Percentiles rank a stretch among this genome's conserved stretches.
Conservation (phyloP, 2,329 filamentous ascomycete species). For the Talaromyces amestolkiae region DNA sequence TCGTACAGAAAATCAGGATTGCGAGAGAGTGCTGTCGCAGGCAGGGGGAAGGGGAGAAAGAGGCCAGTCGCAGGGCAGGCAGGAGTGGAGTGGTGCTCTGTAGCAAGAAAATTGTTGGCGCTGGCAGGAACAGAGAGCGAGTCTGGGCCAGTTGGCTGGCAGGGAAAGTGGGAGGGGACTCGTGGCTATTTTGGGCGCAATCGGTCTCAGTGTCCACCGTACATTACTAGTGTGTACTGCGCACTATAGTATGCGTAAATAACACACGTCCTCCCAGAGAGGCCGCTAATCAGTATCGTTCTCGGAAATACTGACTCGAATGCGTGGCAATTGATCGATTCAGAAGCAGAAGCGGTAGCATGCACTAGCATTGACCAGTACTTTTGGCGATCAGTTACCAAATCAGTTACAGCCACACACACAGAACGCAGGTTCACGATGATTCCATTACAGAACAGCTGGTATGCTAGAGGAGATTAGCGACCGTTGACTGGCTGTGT, state of each 20-base stretch:
- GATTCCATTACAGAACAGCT: not conserved
- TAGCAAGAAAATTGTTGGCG: slow-evolving; percentile 28
- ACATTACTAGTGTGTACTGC: not conserved
- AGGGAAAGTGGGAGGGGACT: slow-evolving; percentile 15
- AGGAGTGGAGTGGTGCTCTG: slow-evolving; percentile 24
- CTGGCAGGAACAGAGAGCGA: slow-evolving; percentile 19
- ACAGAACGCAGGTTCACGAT: not conserved
- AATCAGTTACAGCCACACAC: slow-evolving; percentile 9
- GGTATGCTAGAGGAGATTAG: slow-evolving; percentile 7
- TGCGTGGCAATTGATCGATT: not conserved
- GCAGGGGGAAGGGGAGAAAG: slow-evolving; percentile 27
- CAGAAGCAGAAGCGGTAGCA: not conserved
- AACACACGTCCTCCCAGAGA: not conserved
- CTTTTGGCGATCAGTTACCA: not conserved
- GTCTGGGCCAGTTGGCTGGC: slow-evolving; percentile 10
- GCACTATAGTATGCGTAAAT: no score
- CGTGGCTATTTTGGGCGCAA: slow-evolving; percentile 33
- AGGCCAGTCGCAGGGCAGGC: slow-evolving; percentile 21
- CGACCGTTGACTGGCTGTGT: slow-evolving; percentile 2
- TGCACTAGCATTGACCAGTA: not conserved
- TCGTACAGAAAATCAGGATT: slow-evolving; percentile 17
- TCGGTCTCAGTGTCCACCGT: slow-evolving; percentile 6
- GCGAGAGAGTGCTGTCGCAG: not conserved
- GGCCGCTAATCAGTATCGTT: not conserved
- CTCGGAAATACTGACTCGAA: not conserved